phyloP scores from a whole-genome alignment of 805 yeast species.

The Monosporozyma aerobia region DNA sequence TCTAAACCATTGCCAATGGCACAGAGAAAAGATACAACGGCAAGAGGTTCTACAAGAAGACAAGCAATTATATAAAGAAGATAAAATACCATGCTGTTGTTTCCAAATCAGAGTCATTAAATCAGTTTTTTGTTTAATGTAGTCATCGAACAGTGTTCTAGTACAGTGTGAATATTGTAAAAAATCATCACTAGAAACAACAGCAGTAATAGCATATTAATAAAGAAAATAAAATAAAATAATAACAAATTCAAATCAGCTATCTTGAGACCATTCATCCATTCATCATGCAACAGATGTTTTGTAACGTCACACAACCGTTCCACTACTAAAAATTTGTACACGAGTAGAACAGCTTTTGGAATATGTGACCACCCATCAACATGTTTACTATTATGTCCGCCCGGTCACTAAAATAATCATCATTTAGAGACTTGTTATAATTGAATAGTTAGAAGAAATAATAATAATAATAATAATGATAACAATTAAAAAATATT shows the following conservation, averaged over 20 bases:
- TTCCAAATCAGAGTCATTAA: conserved; percentile 32
- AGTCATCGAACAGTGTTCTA: conserved; percentile 29
- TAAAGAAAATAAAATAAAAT: not conserved
- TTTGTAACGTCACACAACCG: not conserved
- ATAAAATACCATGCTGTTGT: not conserved
- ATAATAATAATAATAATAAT: not conserved
- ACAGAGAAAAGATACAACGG: not conserved
- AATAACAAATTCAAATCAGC: conserved; percentile 20
- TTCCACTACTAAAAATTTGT: conserved; percentile 29
- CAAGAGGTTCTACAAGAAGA: not conserved
- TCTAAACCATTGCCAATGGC: no score
- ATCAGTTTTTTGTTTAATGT: conserved; percentile 30
- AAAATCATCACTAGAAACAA: conserved; percentile 12
- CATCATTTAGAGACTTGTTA: conserved; percentile 21
- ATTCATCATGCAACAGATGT: conserved; percentile 21
- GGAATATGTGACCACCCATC: conserved; percentile 14
- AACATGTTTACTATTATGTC: conserved; percentile 33
- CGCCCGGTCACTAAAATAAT: conserved; percentile 41
- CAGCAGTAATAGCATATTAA: not conserved
- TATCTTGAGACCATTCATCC: conserved; percentile 35
- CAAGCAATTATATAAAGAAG: not conserved
- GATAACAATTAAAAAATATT: not conserved
- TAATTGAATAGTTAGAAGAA: not conserved
- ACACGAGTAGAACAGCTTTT: conserved; percentile 27
- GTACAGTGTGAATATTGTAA: conserved; percentile 33